A percentile compares a stretch with the other conserved stretches of the same genome.
phyloP scores from a whole-genome alignment of 2,329 filamentous ascomycete species.

The Eutypella sp. region DNA sequence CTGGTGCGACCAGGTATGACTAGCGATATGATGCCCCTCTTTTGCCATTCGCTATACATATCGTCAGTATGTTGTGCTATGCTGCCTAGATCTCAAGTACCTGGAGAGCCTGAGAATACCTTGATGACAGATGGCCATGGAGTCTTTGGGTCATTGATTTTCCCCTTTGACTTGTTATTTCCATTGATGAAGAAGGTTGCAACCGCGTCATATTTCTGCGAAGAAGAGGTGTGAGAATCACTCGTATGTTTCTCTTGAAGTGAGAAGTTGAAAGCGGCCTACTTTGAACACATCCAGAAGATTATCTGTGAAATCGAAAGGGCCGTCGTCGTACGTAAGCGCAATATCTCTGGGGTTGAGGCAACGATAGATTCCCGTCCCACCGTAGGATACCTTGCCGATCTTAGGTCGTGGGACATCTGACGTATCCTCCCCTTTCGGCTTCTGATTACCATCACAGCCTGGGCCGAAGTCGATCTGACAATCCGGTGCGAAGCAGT shows the following conservation, averaged over 20 bases:
- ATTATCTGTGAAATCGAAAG: constrained; percentile 17
- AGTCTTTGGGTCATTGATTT: constrained; percentile 39
- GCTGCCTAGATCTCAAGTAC: too few relatives aligned
- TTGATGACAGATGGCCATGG: constrained; percentile 26
- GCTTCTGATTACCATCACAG: not conserved
- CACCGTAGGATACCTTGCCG: constrained; percentile 8
- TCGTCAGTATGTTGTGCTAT: constrained; percentile 8
- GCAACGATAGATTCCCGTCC: constrained; percentile 8
- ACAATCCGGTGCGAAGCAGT: not conserved
- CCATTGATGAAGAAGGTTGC: constrained; percentile 60
- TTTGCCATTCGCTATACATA: constrained; percentile 26
- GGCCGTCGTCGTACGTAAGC: constrained; percentile 20
- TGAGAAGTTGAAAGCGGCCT: not conserved
- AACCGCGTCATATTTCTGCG: constrained; percentile 45
- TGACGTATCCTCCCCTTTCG: not conserved
- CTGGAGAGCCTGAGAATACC: constrained; percentile 11
- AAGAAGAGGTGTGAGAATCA: too few relatives aligned
- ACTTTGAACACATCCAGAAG: constrained; percentile 13
- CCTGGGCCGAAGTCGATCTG: not conserved
- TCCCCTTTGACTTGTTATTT: constrained; percentile 46
- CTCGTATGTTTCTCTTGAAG: too few relatives aligned
- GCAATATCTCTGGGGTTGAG: constrained; percentile 15
- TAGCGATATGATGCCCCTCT: constrained; percentile 29
- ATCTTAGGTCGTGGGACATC: constrained; percentile 5
- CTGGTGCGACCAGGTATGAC: constrained; percentile 30